phyloP scores from a whole-genome alignment of 257 asterid genomes.

The Petrea volubilis region DNA sequence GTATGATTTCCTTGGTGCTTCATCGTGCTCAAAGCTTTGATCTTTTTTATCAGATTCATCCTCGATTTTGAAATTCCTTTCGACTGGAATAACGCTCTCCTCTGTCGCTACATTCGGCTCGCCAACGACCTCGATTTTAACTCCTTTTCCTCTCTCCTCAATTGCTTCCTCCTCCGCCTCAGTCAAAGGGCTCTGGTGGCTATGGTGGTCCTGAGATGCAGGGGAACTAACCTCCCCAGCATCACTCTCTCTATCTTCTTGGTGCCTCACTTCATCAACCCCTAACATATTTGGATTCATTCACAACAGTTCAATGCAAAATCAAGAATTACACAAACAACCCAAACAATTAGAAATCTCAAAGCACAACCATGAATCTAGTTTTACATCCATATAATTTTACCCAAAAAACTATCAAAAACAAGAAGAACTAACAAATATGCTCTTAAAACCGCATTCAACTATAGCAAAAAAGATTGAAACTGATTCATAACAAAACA shows the following conservation, averaged over 20 bases:
- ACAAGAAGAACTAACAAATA: slow-evolving; percentile 4
- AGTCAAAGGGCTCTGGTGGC: slow-evolving; percentile 13
- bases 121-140: slow-evolving; percentile 11
- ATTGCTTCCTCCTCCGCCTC: slow-evolving; percentile 31
- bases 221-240: slow-evolving; percentile 39
- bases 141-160: slow-evolving; percentile 2
- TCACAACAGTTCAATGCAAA: slow-evolving; percentile 16
- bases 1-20: slow-evolving; percentile 27
- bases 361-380: slow-evolving; percentile 5
- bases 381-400: background rate
- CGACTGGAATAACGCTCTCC: slow-evolving; percentile 18
- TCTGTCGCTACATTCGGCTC: slow-evolving; percentile 6
- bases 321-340: background rate
- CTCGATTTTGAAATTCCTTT: slow-evolving; percentile 27
- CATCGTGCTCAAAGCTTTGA: slow-evolving; percentile 32
- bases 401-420: background rate
- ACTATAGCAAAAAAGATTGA: background rate
- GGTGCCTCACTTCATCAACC: slow-evolving; percentile 31
- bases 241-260: slow-evolving; percentile 32
- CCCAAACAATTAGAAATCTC: slow-evolving; percentile 16
- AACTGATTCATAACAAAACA: slow-evolving; percentile 11
- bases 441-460: slow-evolving; percentile 1
- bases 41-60: slow-evolving; percentile 27
- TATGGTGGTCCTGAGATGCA: slow-evolving; percentile 33
- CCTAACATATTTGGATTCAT: slow-evolving; percentile 32